Conservation (phyloP, 2,329 filamentous ascomycete genomes). For the Exophiala calicioides region DNA sequence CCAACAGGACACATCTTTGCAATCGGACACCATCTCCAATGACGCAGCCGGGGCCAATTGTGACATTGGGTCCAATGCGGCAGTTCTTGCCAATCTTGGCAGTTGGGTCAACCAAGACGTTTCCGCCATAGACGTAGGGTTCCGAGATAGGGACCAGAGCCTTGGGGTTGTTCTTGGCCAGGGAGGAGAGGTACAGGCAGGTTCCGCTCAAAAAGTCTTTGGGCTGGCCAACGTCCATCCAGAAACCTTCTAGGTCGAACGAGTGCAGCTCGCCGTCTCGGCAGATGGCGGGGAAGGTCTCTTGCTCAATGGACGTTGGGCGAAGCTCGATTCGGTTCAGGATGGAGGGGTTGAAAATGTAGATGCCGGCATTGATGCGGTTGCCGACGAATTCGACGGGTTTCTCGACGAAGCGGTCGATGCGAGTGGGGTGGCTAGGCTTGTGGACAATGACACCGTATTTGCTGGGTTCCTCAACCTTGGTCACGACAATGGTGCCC, state of each 20-base stretch:
- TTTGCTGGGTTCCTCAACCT: conserved; percentile 98
- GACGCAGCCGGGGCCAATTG: conserved; percentile 88
- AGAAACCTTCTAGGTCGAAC: conserved; percentile 95
- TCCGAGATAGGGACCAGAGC: conserved; percentile 72
- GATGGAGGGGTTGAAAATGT: conserved; percentile 92
- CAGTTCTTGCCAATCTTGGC: conserved; percentile 98
- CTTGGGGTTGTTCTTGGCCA: conserved; percentile 87
- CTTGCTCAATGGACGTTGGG: conserved; percentile 96
- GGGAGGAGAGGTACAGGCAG: conserved; percentile 90
- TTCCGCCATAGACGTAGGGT: conserved; percentile 85
- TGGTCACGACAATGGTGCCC: conserved; percentile 97
- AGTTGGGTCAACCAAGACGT: conserved; percentile 89
- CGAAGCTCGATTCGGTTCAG: conserved; percentile 91
- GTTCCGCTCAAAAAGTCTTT: conserved; percentile 98
- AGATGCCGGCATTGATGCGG: conserved; percentile 97
- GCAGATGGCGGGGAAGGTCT: conserved; percentile 94
- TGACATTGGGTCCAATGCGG: conserved; percentile 95
- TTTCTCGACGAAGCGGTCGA: conserved; percentile 99
- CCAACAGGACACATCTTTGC: conserved; percentile 86
- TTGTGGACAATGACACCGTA: conserved; percentile 99
- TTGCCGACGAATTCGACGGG: conserved; percentile 98
- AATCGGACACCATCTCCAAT: conserved; percentile 92
- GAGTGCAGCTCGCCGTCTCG: conserved; percentile 89
- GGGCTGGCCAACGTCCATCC: conserved; percentile 98
- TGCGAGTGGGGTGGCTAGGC: conserved; percentile 82